phyloP scores from a whole-genome alignment of 805 yeast species.

The Lachancea sp. region DNA sequence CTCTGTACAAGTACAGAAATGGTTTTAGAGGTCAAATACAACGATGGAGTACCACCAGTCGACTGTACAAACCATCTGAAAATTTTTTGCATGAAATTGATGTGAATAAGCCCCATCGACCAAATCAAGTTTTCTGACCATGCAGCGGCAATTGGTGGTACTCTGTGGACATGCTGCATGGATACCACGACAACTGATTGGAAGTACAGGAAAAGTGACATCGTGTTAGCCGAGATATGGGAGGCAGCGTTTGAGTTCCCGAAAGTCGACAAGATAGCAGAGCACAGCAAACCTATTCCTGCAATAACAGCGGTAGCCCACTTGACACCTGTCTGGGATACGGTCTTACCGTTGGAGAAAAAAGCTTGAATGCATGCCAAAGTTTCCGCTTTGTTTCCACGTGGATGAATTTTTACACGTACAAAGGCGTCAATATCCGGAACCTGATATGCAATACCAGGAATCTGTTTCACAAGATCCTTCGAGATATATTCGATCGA shows the following conservation, averaged over 20 bases:
- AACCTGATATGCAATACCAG: constrained; percentile 79
- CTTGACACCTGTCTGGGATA: constrained; percentile 70
- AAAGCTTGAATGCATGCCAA: constrained; percentile 73
- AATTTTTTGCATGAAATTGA: constrained; percentile 74
- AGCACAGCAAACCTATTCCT: constrained; percentile 75
- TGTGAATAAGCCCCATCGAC: constrained; percentile 87
- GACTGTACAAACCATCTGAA: constrained; percentile 81
- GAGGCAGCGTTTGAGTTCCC: constrained; percentile 89
- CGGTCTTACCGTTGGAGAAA: constrained; percentile 73
- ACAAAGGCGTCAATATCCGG: constrained; percentile 83
- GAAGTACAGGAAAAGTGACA: constrained; percentile 78
- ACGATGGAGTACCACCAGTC: constrained; percentile 81
- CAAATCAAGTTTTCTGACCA: constrained; percentile 92
- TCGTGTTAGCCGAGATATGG: constrained; percentile 79
- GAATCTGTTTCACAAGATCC: constrained; percentile 50
- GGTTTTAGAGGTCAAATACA: constrained; percentile 55
- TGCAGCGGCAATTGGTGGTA: constrained; percentile 88
- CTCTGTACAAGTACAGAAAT: constrained; percentile 69
- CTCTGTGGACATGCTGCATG: constrained; percentile 78
- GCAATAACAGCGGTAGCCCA: constrained; percentile 94
- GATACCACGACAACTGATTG: constrained; percentile 79
- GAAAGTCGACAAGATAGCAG: constrained; percentile 76
- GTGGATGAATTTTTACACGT: constrained; percentile 43
- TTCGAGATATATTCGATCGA: constrained; percentile 55
- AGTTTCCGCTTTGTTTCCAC: constrained; percentile 34